Evolutionary conservation across 148 eudicot species (phyloP), one percentile per base, ranked within the genome.

Genomic region (Bassia scoparia): DNA sequence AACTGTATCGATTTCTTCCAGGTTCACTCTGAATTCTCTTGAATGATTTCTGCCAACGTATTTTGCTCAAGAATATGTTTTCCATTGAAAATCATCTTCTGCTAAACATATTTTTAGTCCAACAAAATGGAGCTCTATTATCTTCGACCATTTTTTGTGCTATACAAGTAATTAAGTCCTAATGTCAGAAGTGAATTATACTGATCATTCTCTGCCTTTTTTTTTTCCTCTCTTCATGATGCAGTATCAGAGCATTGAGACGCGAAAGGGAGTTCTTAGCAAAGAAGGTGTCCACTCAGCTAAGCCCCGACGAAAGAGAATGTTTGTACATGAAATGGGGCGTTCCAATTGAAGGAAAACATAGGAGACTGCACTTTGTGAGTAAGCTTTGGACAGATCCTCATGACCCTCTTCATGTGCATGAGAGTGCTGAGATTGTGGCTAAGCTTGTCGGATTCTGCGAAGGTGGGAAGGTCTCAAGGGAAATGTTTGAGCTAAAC

Each of bases 401-500:
- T 20, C 80, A 87, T 43, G 91, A 94, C 63, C 81, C 82, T n/a
- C 77, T 69, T 53, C 91, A 94, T 63, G 75, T 91, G 3, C 78
- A 89, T 44, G 93, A 91, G 75, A 94, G 98, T 79, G 97, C 98
- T 17, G 93, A 84, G 70, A 85, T 94, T 38, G 95, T 94, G 16
- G 98, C 95, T 12, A 91, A 84, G 79, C 90, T 94, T 24, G 98
- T 94, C 2, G 98, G 96, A 7, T 88, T 94, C 37, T 78, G 87
- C 46, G 88, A 87, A 80, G 79, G 92, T 31, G 96, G 96, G 49
- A 90, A 93, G 71, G 80, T 87, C 74, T 82, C 98, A 2, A 91
- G 86, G 78, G 98, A 94, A 83, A 94, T 94, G 98, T 89, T 93
- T 82, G 97, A 89, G 84, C 93, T 93, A 2, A 93, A 90, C 61